Evolutionary conservation across 2,329 filamentous ascomycete species (phyloP).

Genomic region (Cordyceps cateniannulata): DNA sequence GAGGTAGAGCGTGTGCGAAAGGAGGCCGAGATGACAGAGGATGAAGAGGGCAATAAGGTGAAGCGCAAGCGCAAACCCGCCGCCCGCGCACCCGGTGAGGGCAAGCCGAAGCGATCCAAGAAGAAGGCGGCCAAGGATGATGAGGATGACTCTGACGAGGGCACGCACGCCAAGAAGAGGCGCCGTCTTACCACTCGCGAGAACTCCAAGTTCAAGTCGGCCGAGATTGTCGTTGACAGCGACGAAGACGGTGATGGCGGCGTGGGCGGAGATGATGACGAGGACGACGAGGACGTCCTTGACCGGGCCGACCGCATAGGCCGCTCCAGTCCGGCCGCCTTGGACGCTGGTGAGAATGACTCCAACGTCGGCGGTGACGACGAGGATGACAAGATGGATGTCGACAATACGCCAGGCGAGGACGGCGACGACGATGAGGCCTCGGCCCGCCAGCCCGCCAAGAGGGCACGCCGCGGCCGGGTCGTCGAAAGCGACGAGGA

Average conservation of each 20-base stretch:
- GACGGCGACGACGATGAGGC: constrained; percentile 39
- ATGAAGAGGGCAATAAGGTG: constrained; percentile 72
- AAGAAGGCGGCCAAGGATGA: constrained; percentile 35
- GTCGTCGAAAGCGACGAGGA: constrained; percentile 52
- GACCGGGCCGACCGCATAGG: constrained; percentile 40
- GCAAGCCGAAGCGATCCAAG: constrained; percentile 42
- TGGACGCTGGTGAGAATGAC: constrained; percentile 20
- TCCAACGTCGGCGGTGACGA: constrained; percentile 22
- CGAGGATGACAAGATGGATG: constrained; percentile 43
- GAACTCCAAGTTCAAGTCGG: constrained; percentile 72
- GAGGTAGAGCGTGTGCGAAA: constrained; percentile 35
- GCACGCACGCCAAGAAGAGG: constrained; percentile 53
- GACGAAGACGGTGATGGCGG: constrained; percentile 48
- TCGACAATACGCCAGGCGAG: constrained; percentile 39
- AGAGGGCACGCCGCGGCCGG: constrained; percentile 43
- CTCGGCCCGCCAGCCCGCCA: constrained; percentile 35
- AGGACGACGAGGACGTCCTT: constrained; percentile 35
- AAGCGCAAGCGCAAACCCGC: constrained; percentile 66
- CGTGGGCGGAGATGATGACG: constrained; percentile 20
- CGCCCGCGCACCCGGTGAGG: constrained; percentile 30
- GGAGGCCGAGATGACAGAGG: constrained; percentile 74
- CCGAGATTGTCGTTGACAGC: constrained; percentile 75
- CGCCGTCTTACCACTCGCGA: constrained; percentile 48
- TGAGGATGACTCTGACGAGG: constrained; percentile 34
- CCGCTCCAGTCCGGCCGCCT: constrained; percentile 28